A percentile compares a stretch with the other conserved stretches of the same genome.
Evolutionary conservation across 129 eudicot genomes (phyloP).

Genomic region (Tanacetum coccineum): DNA sequence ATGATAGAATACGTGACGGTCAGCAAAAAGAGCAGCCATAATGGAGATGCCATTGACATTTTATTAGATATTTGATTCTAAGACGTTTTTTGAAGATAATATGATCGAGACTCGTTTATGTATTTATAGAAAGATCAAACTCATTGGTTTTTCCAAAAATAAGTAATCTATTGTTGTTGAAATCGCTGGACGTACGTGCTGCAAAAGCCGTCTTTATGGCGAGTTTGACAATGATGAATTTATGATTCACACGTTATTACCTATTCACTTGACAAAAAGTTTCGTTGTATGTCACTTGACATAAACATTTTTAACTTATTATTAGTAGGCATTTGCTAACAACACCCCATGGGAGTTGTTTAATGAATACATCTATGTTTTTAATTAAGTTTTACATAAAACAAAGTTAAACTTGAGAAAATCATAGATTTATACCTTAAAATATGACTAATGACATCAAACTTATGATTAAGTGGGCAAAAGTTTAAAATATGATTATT

Average conservation of each 20-base stretch:
- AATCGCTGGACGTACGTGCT: constrained; percentile 14
- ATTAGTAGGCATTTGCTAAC: no score
- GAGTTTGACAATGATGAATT: constrained; percentile 22
- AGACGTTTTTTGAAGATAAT: neutral
- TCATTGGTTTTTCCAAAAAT: constrained; percentile 11
- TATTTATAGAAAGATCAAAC: constrained; percentile 17
- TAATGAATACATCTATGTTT: no score
- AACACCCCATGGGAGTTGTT: no score
- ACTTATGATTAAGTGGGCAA: no score
- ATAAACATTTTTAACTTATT: no score
- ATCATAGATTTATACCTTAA: no score
- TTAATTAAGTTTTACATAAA: no score
- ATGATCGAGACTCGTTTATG: neutral
- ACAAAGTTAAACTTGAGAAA: no score
- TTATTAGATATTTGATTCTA: neutral
- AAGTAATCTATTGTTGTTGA: constrained; percentile 10
- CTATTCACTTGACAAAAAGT: neutral
- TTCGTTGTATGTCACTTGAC: no score
- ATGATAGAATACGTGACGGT: constrained; percentile 20
- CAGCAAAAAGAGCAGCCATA: constrained; percentile 25
- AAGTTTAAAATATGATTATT: no score
- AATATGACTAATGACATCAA: no score
- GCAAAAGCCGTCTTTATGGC: constrained; percentile 20
- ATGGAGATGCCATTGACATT: constrained; percentile 22
- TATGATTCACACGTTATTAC: neutral